Conservation (phyloP, 805 yeast species). For the Nadsonia fulvescens region DNA sequence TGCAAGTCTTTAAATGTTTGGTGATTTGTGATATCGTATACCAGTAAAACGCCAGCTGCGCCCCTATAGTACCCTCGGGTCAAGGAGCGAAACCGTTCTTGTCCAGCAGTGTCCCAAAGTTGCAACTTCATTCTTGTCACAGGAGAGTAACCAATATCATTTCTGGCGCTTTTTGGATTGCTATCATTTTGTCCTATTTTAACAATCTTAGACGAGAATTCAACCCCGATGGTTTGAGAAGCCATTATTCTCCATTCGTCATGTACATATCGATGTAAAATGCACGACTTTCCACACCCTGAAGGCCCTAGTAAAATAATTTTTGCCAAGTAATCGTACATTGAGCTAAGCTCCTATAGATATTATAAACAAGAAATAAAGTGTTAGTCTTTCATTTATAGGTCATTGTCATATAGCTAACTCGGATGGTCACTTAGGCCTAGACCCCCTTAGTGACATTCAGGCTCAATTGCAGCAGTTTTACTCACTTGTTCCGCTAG, state of each 20-base stretch:
- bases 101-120: slow-evolving; percentile 22
- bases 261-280: slow-evolving; percentile 24
- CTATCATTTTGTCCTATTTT: slow-evolving; percentile 15
- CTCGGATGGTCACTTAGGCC: too few relatives aligned
- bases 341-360: too few relatives aligned
- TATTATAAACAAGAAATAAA: too few relatives aligned
- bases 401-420: too few relatives aligned
- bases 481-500: too few relatives aligned
- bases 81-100: slow-evolving; percentile 80
- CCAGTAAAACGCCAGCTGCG: slow-evolving; percentile 92
- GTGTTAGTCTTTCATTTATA: too few relatives aligned
- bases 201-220: slow-evolving; percentile 21
- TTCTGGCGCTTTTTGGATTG: slow-evolving; percentile 8
- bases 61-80: slow-evolving; percentile 91
- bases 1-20: slow-evolving; percentile 77
- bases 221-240: slow-evolving; percentile 23
- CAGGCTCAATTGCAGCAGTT: too few relatives aligned
- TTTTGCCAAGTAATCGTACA: slow-evolving; percentile 22
- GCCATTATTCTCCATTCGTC: slow-evolving; percentile 19
- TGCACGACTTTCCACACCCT: slow-evolving; percentile 30
- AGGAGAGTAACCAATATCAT: too few relatives aligned
- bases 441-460: too few relatives aligned
- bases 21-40: slow-evolving; percentile 89
- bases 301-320: slow-evolving; percentile 27
- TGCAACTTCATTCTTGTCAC: slow-evolving; percentile 17